These are phyloP conservation scores for Pseudonitzschia pungens DNA, from an alignment of 108 stramenopile species.

Conservation along the genomic window DNA sequence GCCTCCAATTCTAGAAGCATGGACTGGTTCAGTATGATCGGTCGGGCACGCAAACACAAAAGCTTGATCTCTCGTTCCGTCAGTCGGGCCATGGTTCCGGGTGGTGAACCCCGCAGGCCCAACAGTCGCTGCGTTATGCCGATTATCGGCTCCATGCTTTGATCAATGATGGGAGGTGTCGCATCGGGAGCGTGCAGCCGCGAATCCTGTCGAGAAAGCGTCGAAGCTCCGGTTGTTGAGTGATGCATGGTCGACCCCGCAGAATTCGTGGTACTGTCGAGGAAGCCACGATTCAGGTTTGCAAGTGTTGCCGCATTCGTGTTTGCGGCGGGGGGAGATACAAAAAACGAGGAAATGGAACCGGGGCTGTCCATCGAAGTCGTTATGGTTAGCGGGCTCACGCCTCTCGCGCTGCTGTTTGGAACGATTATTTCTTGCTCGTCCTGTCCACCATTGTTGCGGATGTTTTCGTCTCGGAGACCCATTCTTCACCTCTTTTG, in stretches of 20 bases:
- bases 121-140: conserved; percentile 68
- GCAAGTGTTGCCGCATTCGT: neutral
- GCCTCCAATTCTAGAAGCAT: conserved; percentile 94
- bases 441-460: neutral
- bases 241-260: neutral
- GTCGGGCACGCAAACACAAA: conserved; percentile 68
- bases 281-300: neutral
- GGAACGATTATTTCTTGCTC: neutral
- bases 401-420: neutral
- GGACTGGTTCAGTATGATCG: conserved; percentile 88
- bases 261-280: neutral
- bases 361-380: neutral
- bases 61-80: conserved; percentile 82
- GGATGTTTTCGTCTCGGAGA: neutral
- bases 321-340: neutral
- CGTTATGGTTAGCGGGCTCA: neutral
- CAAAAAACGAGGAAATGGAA: neutral
- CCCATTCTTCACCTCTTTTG: neutral
- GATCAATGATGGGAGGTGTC: conserved; percentile 33
- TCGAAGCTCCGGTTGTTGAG: neutral
- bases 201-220: conserved; percentile 19
- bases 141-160: conserved; percentile 53
- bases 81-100: conserved; percentile 72
- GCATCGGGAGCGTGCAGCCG: conserved; percentile 51
- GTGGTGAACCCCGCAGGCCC: conserved; percentile 70